These are phyloP conservation scores for Cytospora piceae DNA, from an alignment of 2,329 filamentous ascomycete species.

Conservation along the genomic window DNA sequence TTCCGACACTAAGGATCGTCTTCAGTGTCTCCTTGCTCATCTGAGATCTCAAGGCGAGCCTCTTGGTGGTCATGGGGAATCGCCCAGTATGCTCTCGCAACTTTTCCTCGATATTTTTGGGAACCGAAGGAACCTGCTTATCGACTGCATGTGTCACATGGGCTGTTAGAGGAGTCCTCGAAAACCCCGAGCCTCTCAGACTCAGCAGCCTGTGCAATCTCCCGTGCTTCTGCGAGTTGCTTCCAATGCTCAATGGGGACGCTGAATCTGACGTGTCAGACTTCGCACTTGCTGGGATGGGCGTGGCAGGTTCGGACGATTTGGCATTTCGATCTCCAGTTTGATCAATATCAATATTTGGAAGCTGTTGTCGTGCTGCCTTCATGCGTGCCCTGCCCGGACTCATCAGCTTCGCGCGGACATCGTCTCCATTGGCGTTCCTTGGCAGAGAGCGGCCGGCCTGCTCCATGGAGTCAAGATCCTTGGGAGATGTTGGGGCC, in stretches of 20 bases:
- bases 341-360: slow-evolving; percentile 32
- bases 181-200: slow-evolving; percentile 39
- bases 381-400: slow-evolving; percentile 25
- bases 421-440: slow-evolving; percentile 7
- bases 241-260: slow-evolving; percentile 42
- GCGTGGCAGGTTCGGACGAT: slow-evolving; percentile 35
- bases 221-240: slow-evolving; percentile 41
- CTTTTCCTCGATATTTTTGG: slow-evolving; percentile 42
- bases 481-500: slow-evolving; percentile 43
- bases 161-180: slow-evolving; percentile 37
- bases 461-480: slow-evolving; percentile 28
- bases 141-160: slow-evolving; percentile 41
- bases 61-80: slow-evolving; percentile 43
- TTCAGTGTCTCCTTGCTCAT: slow-evolving; percentile 53
- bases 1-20: slow-evolving; percentile 56
- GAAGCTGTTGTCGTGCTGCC: slow-evolving; percentile 31
- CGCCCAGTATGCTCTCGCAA: slow-evolving; percentile 41
- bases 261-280: slow-evolving; percentile 38
- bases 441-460: slow-evolving; percentile 1
- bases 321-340: slow-evolving; percentile 29
- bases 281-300: slow-evolving; percentile 36
- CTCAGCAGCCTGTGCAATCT: slow-evolving; percentile 48
- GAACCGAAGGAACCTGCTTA: slow-evolving; percentile 42
- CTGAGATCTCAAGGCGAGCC: slow-evolving; percentile 43
- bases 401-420: slow-evolving; percentile 28